Evolutionary conservation across 257 asterid genomes (phyloP), one percentile per base, ranked within the genome.

Genomic region (Asclepias syriaca): DNA sequence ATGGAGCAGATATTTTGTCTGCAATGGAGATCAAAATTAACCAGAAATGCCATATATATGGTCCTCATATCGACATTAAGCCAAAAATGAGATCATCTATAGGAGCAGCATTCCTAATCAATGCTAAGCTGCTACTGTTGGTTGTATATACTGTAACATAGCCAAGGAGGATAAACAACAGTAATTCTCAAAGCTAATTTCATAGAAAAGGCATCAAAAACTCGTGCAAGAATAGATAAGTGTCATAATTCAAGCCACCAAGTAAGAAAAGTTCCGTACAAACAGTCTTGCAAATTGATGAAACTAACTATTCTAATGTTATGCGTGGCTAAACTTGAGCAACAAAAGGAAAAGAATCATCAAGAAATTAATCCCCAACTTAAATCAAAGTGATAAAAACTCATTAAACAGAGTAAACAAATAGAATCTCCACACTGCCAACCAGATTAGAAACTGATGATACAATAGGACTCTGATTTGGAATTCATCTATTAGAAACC

Each of bases 81-180:
- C 50, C 29, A 37, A 64, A 61, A 64, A 64, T 64, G 45, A 18
- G 39, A 19, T 32, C 50, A 51, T 46, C 18, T 14, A 10, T 45
- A 9, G 43, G 34, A 72, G 57, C 9, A 72, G 57, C 9, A 72
- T 59, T 59, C 60, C 32, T 58, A n/a, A 32, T 48, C 29, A 60
- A 27, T 5, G 24, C 53, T 24, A 34, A 48, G 48, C 53, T 60
- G 6, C 49, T 29, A 24, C 59, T 6, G 15, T 43, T 13, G 15
- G 40, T 13, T 27, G 50, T 48, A 61, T 32, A 4, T 50, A n/a
- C 12, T 29, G 34, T 51, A 48, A 34, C 29, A 3, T 14, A 48
- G 57, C 49, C 11, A 29, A 53, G 29, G 9, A 24, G 27, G 27
- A 24, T 24, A 24, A 24, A 24, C 27, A 21, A 24, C 49, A 18